Evolutionary conservation across 768 basidiomycete genomes (phyloP).

Genomic region (Podaxis carcinomalis): DNA sequence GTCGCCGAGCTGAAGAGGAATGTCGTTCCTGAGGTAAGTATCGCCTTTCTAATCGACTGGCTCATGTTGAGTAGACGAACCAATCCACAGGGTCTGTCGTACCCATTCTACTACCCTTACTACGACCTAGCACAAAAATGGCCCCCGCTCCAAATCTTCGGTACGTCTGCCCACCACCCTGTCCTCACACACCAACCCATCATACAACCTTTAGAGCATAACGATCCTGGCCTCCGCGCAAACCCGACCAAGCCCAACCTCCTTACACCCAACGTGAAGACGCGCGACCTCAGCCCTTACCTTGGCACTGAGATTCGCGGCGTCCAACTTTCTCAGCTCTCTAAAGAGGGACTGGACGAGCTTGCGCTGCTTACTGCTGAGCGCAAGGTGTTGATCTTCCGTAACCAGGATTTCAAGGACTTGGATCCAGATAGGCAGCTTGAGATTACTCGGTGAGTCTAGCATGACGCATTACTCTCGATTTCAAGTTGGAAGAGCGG

Average conservation of each 20-base stretch:
- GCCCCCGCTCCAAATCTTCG: constrained; percentile 42
- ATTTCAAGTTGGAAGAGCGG: not conserved
- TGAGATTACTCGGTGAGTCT: constrained; percentile 32
- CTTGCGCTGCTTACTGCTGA: constrained; percentile 49
- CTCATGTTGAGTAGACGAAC: not conserved
- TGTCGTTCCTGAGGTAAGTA: not conserved
- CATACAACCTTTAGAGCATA: constrained; percentile 24
- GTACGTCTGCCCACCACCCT: constrained; percentile 20
- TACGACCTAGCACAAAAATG: constrained; percentile 46
- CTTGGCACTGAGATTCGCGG: constrained; percentile 48
- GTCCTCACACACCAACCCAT: no score
- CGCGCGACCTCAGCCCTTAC: constrained; percentile 41
- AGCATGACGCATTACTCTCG: constrained; percentile 17
- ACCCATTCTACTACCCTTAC: constrained; percentile 47
- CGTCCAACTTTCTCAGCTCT: constrained; percentile 49
- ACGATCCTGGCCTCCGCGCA: constrained; percentile 42
- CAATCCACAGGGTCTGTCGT: constrained; percentile 30
- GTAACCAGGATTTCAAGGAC: constrained; percentile 62
- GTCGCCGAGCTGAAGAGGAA: not conserved
- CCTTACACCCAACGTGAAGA: constrained; percentile 28
- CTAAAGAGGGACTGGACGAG: constrained; percentile 48
- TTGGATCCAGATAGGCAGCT: constrained; percentile 46
- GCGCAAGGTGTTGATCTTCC: constrained; percentile 50
- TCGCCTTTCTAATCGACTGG: not conserved
- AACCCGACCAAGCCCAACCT: constrained; percentile 49